Evolutionary conservation across 805 yeast genomes (phyloP).

Genomic region (Metschnikowia cubensis): DNA sequence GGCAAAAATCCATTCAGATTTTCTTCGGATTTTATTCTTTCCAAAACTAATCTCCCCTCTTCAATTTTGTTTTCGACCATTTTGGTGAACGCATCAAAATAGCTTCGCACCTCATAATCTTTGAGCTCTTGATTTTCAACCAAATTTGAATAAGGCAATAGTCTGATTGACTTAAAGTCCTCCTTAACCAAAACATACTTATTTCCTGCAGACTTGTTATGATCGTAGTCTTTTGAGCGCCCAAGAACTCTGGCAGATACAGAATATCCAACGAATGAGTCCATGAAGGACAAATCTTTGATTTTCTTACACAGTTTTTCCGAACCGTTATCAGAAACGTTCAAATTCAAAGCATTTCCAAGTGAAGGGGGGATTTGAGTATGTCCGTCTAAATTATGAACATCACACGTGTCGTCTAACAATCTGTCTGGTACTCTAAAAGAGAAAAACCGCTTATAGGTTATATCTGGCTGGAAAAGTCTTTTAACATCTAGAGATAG

Average conservation of each 20-base stretch:
- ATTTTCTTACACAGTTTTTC: slow-evolving; percentile 18
- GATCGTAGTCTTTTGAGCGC: slow-evolving; percentile 34
- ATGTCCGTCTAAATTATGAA: slow-evolving; percentile 33
- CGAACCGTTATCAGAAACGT: slow-evolving; percentile 5
- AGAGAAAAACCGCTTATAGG: slow-evolving; percentile 40
- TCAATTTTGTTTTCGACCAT: slow-evolving; percentile 27
- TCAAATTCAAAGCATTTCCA: slow-evolving; percentile 28
- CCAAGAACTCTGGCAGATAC: slow-evolving; percentile 41
- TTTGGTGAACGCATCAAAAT: slow-evolving; percentile 33
- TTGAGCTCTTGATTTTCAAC: slow-evolving; percentile 20
- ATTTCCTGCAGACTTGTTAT: slow-evolving; percentile 18
- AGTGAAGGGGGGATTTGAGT: slow-evolving; percentile 36
- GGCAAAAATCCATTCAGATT: not conserved
- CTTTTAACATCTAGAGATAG: slow-evolving; percentile 36
- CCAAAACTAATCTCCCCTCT: slow-evolving; percentile 14
- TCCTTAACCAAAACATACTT: slow-evolving; percentile 38
- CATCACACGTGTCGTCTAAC: slow-evolving; percentile 38
- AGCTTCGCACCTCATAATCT: slow-evolving; percentile 21
- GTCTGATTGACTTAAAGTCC: slow-evolving; percentile 30
- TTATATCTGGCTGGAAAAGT: slow-evolving; percentile 33
- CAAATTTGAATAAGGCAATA: slow-evolving; percentile 28
- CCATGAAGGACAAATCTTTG: slow-evolving; percentile 35
- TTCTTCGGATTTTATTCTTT: slow-evolving; percentile 7
- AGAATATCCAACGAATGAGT: slow-evolving; percentile 34
- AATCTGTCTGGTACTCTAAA: slow-evolving; percentile 40